Conservation (phyloP, 352 stramenopile genomes). For the Peronospora tabacina region DNA sequence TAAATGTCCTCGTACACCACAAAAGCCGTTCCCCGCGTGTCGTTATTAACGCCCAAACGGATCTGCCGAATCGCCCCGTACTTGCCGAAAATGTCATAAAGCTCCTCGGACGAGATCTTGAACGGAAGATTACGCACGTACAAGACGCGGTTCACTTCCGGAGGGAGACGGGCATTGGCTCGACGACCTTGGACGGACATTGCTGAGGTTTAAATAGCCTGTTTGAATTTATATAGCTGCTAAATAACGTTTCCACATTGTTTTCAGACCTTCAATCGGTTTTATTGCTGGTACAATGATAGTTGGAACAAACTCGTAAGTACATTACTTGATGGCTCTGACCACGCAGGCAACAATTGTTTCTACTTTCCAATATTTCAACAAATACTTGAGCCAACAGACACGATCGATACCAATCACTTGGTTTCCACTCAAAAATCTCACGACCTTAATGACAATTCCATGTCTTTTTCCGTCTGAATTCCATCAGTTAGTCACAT, state of each 20-base stretch:
- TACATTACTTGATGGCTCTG: no score
- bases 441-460: no score
- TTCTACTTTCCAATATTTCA: no score
- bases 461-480: not conserved
- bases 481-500: constrained; percentile 44
- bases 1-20: constrained; percentile 99
- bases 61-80: constrained; percentile 99
- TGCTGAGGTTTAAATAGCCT: not conserved
- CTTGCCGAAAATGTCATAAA: constrained; percentile 99
- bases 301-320: no score
- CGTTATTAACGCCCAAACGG: constrained; percentile 88
- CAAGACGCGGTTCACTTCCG: constrained; percentile 97
- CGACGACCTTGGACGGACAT: not conserved
- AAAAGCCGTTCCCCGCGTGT: constrained; percentile 97
- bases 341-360: no score
- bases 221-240: not conserved
- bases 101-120: constrained; percentile 96
- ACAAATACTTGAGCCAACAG: no score
- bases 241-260: no score
- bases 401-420: no score
- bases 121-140: constrained; percentile 98
- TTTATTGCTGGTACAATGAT: no score
- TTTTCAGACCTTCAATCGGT: no score
- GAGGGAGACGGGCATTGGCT: constrained; percentile 76
- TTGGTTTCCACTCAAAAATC: no score